phyloP scores from a whole-genome alignment of 352 stramenopile genomes.

The Phytophthora tentaculata region DNA sequence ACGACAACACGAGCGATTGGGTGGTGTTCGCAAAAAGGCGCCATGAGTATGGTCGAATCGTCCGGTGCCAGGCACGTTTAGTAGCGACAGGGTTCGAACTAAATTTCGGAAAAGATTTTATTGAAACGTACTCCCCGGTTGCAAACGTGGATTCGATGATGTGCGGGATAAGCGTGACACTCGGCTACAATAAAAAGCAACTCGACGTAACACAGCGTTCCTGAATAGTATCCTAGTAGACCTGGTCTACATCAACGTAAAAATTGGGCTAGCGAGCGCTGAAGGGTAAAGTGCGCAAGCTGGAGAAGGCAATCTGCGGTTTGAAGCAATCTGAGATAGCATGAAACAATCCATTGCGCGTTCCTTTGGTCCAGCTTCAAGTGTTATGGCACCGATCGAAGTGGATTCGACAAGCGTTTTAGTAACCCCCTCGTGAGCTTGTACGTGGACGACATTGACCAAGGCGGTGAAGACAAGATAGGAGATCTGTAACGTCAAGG shows the following conservation, averaged over 20 bases:
- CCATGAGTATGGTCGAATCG: neutral
- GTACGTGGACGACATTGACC: neutral
- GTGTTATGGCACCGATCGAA: neutral
- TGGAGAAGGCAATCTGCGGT: neutral
- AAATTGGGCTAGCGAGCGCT: neutral
- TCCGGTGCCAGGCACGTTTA: neutral
- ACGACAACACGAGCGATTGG: too few relatives aligned
- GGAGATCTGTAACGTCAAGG: neutral
- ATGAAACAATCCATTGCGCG: neutral
- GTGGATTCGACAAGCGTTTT: neutral
- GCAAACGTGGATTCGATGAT: neutral
- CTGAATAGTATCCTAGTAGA: neutral
- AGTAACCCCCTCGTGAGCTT: neutral
- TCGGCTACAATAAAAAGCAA: neutral
- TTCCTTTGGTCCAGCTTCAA: neutral
- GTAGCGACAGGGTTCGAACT: neutral
- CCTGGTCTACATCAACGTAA: neutral
- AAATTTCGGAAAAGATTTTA: neutral
- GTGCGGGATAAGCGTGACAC: neutral
- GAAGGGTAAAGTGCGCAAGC: neutral
- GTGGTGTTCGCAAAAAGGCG: neutral
- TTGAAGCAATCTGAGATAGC: neutral
- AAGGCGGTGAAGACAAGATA: neutral
- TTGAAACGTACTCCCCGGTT: neutral
- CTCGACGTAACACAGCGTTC: neutral